Percentiles rank a stretch among this genome's conserved stretches.
These are phyloP conservation scores for Scedosporium apiospermum DNA, from an alignment of 2,329 filamentous ascomycete genomes.

Conservation along the genomic window DNA sequence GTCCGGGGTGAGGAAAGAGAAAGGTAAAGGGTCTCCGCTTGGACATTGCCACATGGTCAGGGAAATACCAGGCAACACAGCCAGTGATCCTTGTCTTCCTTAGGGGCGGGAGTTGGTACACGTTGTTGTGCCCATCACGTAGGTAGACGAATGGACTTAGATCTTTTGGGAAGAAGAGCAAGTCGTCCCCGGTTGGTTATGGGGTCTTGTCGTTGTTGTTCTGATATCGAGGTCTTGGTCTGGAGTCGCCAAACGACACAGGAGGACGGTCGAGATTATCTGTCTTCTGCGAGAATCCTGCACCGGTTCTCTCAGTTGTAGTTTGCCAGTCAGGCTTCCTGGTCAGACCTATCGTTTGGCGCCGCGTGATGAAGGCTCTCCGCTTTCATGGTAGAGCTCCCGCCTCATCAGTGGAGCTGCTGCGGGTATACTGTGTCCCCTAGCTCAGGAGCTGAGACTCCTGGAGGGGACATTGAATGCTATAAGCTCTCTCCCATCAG, in stretches of 20 bases:
- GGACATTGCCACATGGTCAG: no score
- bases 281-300: neutral
- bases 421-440: constrained; percentile 38
- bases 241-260: neutral
- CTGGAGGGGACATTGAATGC: constrained; percentile 45
- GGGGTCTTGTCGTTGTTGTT: neutral
- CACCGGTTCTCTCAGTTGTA: neutral
- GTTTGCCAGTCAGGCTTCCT: neutral
- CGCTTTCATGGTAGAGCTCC: constrained; percentile 8
- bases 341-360: neutral
- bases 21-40: no score
- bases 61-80: no score
- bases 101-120: no score
- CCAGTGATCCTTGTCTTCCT: no score
- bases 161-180: neutral
- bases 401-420: constrained; percentile 24
- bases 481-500: constrained; percentile 44
- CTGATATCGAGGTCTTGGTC: neutral
- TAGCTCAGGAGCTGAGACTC: constrained; percentile 32
- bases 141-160: no score
- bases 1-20: no score
- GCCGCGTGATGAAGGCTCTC: constrained; percentile 1
- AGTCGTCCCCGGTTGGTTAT: neutral
- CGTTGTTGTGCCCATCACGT: no score
- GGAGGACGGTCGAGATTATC: neutral